These are phyloP conservation scores for Colletotrichum endophyticum DNA, from an alignment of 2,329 filamentous ascomycete species.

Conservation along the genomic window DNA sequence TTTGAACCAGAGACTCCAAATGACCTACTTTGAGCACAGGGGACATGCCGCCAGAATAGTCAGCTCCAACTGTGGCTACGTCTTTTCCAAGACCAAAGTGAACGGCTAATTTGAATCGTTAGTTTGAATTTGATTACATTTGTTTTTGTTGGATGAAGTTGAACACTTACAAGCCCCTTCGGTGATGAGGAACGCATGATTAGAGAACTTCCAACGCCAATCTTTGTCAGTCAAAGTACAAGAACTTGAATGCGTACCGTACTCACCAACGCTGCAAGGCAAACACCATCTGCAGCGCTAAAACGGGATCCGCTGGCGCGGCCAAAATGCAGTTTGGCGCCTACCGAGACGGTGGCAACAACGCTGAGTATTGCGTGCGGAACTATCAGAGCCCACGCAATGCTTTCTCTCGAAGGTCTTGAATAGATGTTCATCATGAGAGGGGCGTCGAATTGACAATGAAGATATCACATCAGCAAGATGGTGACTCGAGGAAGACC, in stretches of 20 bases:
- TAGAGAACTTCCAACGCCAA: not conserved
- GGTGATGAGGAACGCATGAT: not conserved
- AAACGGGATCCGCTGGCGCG: not conserved
- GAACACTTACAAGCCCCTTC: not conserved
- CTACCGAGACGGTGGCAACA: not conserved
- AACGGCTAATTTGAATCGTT: not conserved
- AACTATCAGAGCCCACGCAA: not conserved
- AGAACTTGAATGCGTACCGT: not conserved
- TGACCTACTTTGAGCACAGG: not conserved
- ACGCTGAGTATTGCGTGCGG: not conserved
- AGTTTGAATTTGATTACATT: not conserved
- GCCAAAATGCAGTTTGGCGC: not conserved
- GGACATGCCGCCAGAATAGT: not conserved
- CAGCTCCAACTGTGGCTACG: not conserved
- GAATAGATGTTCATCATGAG: not conserved
- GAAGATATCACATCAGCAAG: not conserved
- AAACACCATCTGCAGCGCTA: not conserved
- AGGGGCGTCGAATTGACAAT: not conserved
- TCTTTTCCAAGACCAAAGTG: not conserved
- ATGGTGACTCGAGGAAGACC: not conserved
- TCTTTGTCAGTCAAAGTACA: not conserved
- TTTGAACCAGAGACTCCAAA: not conserved
- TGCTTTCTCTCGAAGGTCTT: not conserved
- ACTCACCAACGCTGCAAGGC: not conserved
- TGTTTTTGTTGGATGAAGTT: not conserved